Conservation (phyloP, 2,329 filamentous ascomycete genomes). For the Chaetomium strumarium region DNA sequence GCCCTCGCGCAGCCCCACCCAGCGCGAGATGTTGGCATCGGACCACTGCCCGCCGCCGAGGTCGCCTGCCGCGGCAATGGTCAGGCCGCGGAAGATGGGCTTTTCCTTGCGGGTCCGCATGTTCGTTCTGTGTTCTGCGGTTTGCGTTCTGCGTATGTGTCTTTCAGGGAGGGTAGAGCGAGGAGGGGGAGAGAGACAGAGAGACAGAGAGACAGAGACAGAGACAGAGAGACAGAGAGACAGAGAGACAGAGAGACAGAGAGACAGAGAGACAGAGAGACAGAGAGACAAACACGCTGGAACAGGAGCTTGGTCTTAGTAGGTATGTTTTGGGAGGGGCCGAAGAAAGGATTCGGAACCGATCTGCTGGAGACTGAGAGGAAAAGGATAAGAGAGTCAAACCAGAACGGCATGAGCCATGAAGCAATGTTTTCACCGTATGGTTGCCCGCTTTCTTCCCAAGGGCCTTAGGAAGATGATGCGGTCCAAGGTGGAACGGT, state of each 20-base stretch:
- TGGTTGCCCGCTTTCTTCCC: too few species aligned
- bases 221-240: not conserved
- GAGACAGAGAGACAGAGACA: not conserved
- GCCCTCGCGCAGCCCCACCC: conserved; percentile 61
- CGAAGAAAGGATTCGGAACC: too few species aligned
- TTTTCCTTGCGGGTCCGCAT: conserved; percentile 11
- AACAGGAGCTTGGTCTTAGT: too few species aligned
- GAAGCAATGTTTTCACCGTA: too few species aligned
- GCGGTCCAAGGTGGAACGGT: too few species aligned
- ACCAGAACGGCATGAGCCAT: too few species aligned
- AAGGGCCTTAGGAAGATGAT: too few species aligned
- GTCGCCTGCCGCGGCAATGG: conserved; percentile 51
- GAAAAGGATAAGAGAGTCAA: too few species aligned
- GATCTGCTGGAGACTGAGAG: too few species aligned
- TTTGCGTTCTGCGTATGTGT: not conserved
- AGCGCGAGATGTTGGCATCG: conserved; percentile 54
- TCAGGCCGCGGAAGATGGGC: conserved; percentile 23
- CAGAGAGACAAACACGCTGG: not conserved
- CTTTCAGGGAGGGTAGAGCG: not conserved
- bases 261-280: not conserved
- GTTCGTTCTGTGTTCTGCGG: not conserved
- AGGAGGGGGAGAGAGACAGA: not conserved
- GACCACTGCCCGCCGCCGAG: conserved; percentile 43
- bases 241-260: not conserved
- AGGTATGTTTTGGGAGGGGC: too few species aligned